Evolutionary conservation across 805 yeast genomes (phyloP).

Genomic region (Metschnikowia gelsemii): DNA sequence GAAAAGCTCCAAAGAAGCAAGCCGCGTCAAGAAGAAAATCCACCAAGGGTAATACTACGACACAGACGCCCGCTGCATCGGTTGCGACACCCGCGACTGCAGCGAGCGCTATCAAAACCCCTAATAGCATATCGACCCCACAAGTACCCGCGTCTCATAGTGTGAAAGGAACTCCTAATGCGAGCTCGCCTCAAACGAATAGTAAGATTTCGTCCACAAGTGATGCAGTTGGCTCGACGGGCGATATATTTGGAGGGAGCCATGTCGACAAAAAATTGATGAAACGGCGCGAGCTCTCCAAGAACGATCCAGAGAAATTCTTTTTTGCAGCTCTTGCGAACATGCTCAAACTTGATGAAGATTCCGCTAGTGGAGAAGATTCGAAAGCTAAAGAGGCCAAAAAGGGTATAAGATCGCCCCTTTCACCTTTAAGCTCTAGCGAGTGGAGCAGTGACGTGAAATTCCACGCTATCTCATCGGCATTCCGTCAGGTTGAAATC

Average conservation of each 20-base stretch:
- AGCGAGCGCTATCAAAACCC: constrained; percentile 43
- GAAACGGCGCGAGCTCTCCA: constrained; percentile 47
- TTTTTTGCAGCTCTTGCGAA: constrained; percentile 53
- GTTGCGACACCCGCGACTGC: constrained; percentile 41
- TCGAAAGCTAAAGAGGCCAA: constrained; percentile 5
- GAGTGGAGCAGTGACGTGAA: constrained; percentile 48
- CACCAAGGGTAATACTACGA: constrained; percentile 24
- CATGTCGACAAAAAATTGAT: constrained; percentile 42
- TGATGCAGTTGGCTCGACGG: constrained; percentile 16
- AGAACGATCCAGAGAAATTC: constrained; percentile 47
- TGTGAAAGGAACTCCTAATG: constrained; percentile 43
- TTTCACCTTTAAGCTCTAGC: constrained; percentile 34
- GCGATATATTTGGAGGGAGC: constrained; percentile 25
- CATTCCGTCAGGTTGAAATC: constrained; percentile 45
- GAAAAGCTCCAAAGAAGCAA: constrained; percentile 18
- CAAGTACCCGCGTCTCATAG: constrained; percentile 37
- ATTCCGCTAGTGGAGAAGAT: constrained; percentile 29
- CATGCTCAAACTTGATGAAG: constrained; percentile 38
- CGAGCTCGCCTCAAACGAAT: constrained; percentile 31
- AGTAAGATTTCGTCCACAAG: neutral
- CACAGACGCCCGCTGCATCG: constrained; percentile 37
- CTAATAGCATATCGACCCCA: constrained; percentile 44
- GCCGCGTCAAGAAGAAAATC: constrained; percentile 16
- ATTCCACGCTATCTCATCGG: constrained; percentile 44
- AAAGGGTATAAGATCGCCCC: constrained; percentile 31